Evolutionary conservation across 1,284 basidiomycete genomes (phyloP), one percentile per base, ranked within the genome.

Genomic region (Ceratobasidium sp.): DNA sequence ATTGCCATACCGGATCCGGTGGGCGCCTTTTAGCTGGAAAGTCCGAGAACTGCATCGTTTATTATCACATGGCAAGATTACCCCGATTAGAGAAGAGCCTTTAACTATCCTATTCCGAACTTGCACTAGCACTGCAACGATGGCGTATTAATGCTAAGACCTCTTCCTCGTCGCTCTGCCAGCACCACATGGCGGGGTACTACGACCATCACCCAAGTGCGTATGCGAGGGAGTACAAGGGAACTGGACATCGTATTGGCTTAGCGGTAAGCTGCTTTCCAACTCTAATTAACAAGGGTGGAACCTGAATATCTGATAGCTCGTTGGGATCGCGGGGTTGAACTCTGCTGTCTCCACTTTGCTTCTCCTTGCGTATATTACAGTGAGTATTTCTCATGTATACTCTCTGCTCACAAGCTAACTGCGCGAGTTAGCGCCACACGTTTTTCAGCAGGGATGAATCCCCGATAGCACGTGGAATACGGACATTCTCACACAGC

Each of bases 331-430:
- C 24, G 37, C 66, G n/a, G 66, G 53, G 14, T 37, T 69, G 53
- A 22, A 34, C 66, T 69, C 66, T 24, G 66, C 66, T 3, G 39
- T 69, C 19, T 56, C 66, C 6, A 69, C 66, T 13, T 29, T 69
- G 3, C 29, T 69, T 31, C 22, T 69, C 3, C 66, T 69, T 11
- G n/a, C 53, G 37, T 69, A 69, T 34, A 69, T 69, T 19, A 7
- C 22, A 24, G 66, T 69, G 34, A 29, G 66, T 27, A 8, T 16
- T 14, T 1, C 37, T 24, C 51, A 51, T 37, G 41, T 58, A 41
- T 24, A 43, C 29, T 31, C 37, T 11, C n/a, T n/a, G n/a, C n/a
- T n/a, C n/a, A n/a, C n/a, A n/a, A n/a, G n/a, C n/a, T n/a, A n/a
- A n/a, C n/a, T 6, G 27, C 16, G 5, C 37, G n/a, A 4, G 29